These are phyloP conservation scores for Mucor indicus DNA, from an alignment of 371 early-diverging fungal genomes.

Conservation along the genomic window DNA sequence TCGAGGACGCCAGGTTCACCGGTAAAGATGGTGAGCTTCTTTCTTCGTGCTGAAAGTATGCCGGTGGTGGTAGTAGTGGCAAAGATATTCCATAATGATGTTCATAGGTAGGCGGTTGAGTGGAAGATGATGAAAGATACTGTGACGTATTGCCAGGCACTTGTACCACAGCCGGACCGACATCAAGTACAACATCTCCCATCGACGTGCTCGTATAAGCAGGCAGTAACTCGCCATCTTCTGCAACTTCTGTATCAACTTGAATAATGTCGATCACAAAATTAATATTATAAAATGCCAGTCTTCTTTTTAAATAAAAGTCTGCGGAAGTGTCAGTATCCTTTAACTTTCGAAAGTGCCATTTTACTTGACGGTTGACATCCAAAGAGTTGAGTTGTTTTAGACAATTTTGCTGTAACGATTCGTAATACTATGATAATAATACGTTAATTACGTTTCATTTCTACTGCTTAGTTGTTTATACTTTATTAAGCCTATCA, in stretches of 20 bases:
- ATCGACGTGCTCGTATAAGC: slow-evolving; percentile 25
- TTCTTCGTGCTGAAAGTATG: too few species aligned
- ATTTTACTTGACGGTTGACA: slow-evolving; percentile 28
- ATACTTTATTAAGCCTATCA: slow-evolving; percentile 14
- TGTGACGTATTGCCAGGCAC: neutral
- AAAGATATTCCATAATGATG: too few species aligned
- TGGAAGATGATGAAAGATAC: neutral
- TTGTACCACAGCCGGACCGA: slow-evolving; percentile 23
- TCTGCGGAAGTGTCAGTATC: slow-evolving; percentile 25
- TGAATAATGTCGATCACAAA: slow-evolving; percentile 31
- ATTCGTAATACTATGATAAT: slow-evolving; percentile 30
- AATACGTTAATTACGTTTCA: too few species aligned
- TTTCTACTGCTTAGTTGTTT: too few species aligned
- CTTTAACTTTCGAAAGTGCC: slow-evolving; percentile 29
- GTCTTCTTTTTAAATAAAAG: slow-evolving; percentile 16
- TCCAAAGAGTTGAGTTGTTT: slow-evolving; percentile 36
- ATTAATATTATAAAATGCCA: slow-evolving; percentile 17
- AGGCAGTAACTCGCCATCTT: slow-evolving; percentile 28
- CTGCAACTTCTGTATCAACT: slow-evolving; percentile 24
- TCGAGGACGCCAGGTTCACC: too few species aligned
- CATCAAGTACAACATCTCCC: slow-evolving; percentile 36
- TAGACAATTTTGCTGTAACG: slow-evolving; percentile 23
- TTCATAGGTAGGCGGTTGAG: too few species aligned
- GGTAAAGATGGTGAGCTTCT: too few species aligned
- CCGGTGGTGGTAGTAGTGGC: too few species aligned